These are phyloP conservation scores for carrot (Daucus carota) DNA, from an alignment of 129 eudicot species.

Conservation along the genomic window DNA sequence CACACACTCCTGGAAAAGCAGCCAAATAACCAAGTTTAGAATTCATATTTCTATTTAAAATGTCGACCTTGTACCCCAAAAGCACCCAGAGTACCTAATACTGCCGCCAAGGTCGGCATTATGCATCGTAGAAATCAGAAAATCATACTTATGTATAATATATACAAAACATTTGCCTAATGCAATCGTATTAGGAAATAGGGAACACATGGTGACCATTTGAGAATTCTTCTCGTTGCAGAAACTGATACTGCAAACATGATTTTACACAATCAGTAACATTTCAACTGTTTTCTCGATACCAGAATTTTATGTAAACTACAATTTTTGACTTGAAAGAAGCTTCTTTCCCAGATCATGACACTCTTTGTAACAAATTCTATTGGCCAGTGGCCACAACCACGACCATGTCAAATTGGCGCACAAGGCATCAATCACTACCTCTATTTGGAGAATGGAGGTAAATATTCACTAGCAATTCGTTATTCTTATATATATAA, in stretches of 20 bases:
- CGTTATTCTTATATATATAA: no score
- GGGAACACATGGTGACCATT: not conserved
- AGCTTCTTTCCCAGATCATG: no score
- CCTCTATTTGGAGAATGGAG: no score
- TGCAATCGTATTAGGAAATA: not conserved
- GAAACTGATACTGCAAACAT: no score
- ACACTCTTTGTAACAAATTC: no score
- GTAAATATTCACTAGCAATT: no score
- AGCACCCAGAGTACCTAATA: not conserved
- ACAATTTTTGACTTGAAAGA: no score
- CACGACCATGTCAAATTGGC: not conserved
- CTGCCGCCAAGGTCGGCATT: not conserved
- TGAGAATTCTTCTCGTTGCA: not conserved
- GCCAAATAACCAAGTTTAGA: not conserved
- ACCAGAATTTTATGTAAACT: no score
- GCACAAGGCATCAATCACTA: no score
- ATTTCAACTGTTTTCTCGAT: no score
- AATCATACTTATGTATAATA: not conserved
- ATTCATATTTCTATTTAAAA: not conserved
- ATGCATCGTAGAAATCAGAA: not conserved
- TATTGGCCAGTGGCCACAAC: no score
- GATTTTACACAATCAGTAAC: no score
- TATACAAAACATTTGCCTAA: not conserved
- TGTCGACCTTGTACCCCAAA: not conserved
- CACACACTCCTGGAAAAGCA: not conserved